phyloP scores from a whole-genome alignment of 768 basidiomycete genomes.

The Amanita pallidorosea region DNA sequence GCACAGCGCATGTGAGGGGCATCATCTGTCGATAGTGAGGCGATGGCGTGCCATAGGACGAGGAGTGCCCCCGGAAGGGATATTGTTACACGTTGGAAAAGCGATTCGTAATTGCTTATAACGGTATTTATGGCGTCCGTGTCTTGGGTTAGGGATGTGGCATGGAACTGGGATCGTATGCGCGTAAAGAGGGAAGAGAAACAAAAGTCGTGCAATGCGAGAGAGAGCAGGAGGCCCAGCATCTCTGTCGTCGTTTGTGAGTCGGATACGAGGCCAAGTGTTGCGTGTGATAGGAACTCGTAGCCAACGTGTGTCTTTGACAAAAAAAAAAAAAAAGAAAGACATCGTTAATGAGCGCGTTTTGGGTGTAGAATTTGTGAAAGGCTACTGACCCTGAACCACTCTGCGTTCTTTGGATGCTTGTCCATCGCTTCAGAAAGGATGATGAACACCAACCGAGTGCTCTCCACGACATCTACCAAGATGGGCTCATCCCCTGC shows the following conservation, averaged over 20 bases:
- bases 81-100: slow-evolving; percentile 31
- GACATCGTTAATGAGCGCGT: slow-evolving; percentile 3
- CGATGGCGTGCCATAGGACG: slow-evolving; percentile 44
- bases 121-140: slow-evolving; percentile 28
- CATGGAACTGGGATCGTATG: slow-evolving; percentile 14
- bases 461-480: slow-evolving; percentile 35
- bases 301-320: slow-evolving; percentile 52
- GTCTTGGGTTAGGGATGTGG: slow-evolving; percentile 12
- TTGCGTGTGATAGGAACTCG: slow-evolving; percentile 47
- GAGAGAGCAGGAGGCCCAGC: slow-evolving; percentile 56
- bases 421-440: slow-evolving; percentile 52
- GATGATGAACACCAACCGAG: slow-evolving; percentile 53
- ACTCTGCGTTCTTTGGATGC: slow-evolving; percentile 43
- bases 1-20: slow-evolving; percentile 33
- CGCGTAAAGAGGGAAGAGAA: slow-evolving; percentile 43
- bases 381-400: slow-evolving; percentile 43
- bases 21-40: slow-evolving; percentile 23
- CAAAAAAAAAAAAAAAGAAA: too few relatives aligned
- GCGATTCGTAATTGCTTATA: slow-evolving; percentile 30
- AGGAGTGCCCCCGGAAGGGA: slow-evolving; percentile 49
- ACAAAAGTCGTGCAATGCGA: slow-evolving; percentile 58
- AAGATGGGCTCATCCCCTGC: slow-evolving; percentile 17
- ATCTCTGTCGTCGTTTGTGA: slow-evolving; percentile 38
- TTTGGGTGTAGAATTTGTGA: slow-evolving; percentile 13
- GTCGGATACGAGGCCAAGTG: slow-evolving; percentile 40